Percentiles rank a stretch among this genome's conserved stretches.
These are phyloP conservation scores for Wallacemonas sp. DNA, from an alignment of 208 protist genomes.

Conservation along the genomic window DNA sequence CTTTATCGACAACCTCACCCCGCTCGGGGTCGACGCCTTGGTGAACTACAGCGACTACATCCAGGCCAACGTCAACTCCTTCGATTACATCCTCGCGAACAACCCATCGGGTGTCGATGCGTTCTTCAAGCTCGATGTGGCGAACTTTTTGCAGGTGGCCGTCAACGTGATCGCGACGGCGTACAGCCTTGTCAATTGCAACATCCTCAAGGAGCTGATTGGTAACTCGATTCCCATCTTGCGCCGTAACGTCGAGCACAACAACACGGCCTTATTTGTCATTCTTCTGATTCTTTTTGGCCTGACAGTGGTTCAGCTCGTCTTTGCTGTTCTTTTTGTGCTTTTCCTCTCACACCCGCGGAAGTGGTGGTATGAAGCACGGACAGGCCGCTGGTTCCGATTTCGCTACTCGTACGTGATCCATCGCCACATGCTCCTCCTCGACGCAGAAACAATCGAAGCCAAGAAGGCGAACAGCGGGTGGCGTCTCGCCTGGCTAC, in stretches of 20 bases:
- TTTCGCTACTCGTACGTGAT: slow-evolving; percentile 41
- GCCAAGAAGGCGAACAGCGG: neutral
- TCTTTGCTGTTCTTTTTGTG: slow-evolving; percentile 4
- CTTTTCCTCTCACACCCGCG: slow-evolving; percentile 25
- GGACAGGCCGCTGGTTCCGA: slow-evolving; percentile 42
- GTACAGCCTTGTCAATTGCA: slow-evolving; percentile 32
- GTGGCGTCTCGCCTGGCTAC: slow-evolving; percentile 18
- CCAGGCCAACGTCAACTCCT: slow-evolving; percentile 18
- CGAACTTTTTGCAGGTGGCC: slow-evolving; percentile 19
- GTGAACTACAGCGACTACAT: slow-evolving; percentile 33
- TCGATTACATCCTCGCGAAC: slow-evolving; percentile 21
- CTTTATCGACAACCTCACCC: slow-evolving; percentile 19
- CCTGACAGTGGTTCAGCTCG: slow-evolving; percentile 17
- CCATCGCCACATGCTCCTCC: slow-evolving; percentile 20
- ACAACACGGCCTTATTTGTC: slow-evolving; percentile 28
- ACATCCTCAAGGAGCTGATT: slow-evolving; percentile 31
- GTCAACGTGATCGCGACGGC: slow-evolving; percentile 18
- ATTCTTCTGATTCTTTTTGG: slow-evolving; percentile 35
- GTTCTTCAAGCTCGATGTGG: slow-evolving; percentile 9
- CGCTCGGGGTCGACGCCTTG: slow-evolving; percentile 23
- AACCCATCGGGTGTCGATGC: slow-evolving; percentile 16
- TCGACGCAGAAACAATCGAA: neutral
- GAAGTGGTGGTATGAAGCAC: slow-evolving; percentile 31
- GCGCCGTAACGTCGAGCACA: slow-evolving; percentile 18
- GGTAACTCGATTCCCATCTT: slow-evolving; percentile 23